Evolutionary conservation across 2,329 filamentous ascomycete genomes (phyloP).

Genomic region (Pseudopithomyces maydicus): DNA sequence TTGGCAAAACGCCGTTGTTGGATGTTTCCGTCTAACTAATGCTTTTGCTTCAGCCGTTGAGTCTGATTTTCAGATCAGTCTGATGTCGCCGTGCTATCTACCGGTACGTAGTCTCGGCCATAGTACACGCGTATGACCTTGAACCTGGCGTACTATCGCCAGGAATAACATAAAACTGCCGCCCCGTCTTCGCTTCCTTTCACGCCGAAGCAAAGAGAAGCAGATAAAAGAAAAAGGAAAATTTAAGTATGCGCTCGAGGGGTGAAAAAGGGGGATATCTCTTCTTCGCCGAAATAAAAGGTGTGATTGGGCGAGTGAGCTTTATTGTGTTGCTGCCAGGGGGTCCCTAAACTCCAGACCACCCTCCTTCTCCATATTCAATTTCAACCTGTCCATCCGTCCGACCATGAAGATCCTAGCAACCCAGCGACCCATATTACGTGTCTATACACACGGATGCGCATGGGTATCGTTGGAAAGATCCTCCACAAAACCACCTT

Average conservation of each 20-base stretch:
- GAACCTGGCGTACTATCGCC: not conserved
- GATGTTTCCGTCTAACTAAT: too few relatives aligned
- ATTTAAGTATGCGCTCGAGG: constrained; percentile 9
- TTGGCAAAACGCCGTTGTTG: constrained; percentile 2
- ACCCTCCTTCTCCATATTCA: constrained; percentile 28
- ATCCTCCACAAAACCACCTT: constrained; percentile 21
- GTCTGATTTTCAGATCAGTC: constrained; percentile 39
- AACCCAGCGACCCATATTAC: constrained; percentile 38
- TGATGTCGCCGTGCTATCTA: constrained; percentile 25
- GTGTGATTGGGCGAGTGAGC: constrained; percentile 39
- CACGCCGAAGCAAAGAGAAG: not conserved
- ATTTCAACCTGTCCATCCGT: constrained; percentile 41
- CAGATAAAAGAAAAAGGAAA: not conserved
- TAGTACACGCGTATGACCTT: constrained; percentile 12
- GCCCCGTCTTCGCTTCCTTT: not conserved
- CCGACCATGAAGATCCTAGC: constrained; percentile 17
- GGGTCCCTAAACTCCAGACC: constrained; percentile 4
- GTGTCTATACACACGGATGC: constrained; percentile 33
- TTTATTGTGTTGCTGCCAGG: constrained; percentile 29
- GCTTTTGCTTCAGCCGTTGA: constrained; percentile 23
- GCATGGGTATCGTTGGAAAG: not conserved
- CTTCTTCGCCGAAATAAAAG: constrained; percentile 40
- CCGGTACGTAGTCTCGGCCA: constrained; percentile 18
- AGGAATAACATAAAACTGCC: not conserved
- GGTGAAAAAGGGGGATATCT: constrained; percentile 43